Percentiles rank a stretch among this genome's conserved stretches.
These are phyloP conservation scores for Solanum chiquidenum DNA, from an alignment of 257 asterid species.

Conservation along the genomic window DNA sequence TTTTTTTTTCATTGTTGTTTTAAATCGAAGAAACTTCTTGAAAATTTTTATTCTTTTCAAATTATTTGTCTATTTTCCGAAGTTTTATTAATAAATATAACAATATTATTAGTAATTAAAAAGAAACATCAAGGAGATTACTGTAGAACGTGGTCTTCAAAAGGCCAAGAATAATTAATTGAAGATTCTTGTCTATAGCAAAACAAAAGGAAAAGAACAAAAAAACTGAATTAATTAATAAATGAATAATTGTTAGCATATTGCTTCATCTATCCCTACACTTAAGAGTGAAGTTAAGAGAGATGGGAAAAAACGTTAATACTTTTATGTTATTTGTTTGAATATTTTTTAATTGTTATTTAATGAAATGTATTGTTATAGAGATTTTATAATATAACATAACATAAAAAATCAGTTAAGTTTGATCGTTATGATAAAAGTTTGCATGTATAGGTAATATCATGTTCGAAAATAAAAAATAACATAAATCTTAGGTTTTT, in stretches of 20 bases:
- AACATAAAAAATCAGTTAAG: no score
- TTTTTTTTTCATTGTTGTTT: neutral
- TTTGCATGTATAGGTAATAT: no score
- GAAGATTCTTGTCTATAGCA: neutral
- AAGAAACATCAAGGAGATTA: neutral
- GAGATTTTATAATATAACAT: neutral
- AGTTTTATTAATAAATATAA: neutral
- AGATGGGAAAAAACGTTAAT: neutral
- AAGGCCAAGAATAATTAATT: neutral
- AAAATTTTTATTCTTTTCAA: neutral
- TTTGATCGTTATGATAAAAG: neutral
- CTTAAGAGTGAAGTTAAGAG: neutral
- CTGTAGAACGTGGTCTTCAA: neutral
- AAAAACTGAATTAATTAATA: neutral
- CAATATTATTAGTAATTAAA: neutral
- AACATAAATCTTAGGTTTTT: no score
- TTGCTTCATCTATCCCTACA: neutral
- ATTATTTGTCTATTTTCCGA: neutral
- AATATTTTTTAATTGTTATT: neutral
- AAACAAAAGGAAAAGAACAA: neutral
- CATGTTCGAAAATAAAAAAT: neutral
- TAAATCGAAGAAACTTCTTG: neutral
- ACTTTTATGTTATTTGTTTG: neutral
- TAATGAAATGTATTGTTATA: neutral
- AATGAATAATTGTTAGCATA: neutral